Percentiles rank a stretch among this genome's conserved stretches.
Evolutionary conservation across 306 rosid species (phyloP).

Genomic region (Glycyrrhiza uralensis): DNA sequence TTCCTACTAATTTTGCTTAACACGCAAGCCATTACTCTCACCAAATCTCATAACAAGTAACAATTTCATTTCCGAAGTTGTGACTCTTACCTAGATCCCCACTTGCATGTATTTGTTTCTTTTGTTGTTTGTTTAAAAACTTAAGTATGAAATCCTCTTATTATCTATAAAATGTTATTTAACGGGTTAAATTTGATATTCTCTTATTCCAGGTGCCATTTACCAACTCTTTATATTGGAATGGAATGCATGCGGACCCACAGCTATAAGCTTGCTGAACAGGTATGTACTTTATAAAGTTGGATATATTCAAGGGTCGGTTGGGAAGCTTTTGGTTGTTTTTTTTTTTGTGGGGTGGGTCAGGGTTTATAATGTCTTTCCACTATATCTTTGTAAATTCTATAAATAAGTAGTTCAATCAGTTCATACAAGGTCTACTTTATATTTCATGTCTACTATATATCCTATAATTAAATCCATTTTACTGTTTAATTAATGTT

Average conservation of each 20-base stretch:
- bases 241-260: conserved; percentile 99
- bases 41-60: neutral
- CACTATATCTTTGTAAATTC: neutral
- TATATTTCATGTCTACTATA: neutral
- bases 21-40: neutral
- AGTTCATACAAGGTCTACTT: neutral
- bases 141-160: conserved; percentile 35
- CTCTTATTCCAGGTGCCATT: conserved; percentile 95
- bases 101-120: neutral
- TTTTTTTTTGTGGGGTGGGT: neutral
- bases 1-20: neutral
- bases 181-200: conserved; percentile 63
- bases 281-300: conserved; percentile 50
- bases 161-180: conserved; percentile 48
- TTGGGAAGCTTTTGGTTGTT: neutral
- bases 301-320: neutral
- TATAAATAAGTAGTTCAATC: neutral
- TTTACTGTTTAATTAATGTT: neutral
- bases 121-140: neutral
- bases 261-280: conserved; percentile 96
- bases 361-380: neutral
- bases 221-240: conserved; percentile 95
- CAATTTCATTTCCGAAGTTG: conserved; percentile 9
- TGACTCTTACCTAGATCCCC: neutral
- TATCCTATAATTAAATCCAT: neutral